Base-by-base conservation (phyloP, 441 rosid species). In the Arabidopsis hybrid region DNA sequence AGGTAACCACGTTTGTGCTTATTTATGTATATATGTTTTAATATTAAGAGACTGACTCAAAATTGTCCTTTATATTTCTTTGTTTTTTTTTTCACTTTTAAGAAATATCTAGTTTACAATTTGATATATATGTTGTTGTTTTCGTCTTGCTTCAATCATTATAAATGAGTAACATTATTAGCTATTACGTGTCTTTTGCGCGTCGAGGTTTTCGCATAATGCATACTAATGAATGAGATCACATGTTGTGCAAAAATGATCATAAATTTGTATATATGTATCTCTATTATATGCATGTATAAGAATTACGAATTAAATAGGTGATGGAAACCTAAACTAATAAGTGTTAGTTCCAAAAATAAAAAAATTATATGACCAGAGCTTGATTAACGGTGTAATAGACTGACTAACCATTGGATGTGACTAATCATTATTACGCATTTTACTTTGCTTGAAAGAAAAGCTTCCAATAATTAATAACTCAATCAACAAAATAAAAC, bases 131-230 rank as follows among this genome's bases (percentile, higher is more conserved):
- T 21, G 26, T 21, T 21, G 53, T 18, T 40, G 49, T 36, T 32
- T 58, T 39, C 29, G 38, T 47, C n/a, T 69, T 46, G 71, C 52
- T 39, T 69, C 79, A 63, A 76, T 69, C 71, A 76, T 63, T 76
- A 56, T 56, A 17, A 63, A 76, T 63, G 71, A n/a, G 67, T 31
- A 17, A 18, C 65, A 69, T 76, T 69, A 69, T 76, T 69, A 56
- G 66, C 39, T 56, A 49, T 57, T 49, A 70, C 80, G 67, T 76
- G 80, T 76, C 67, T 65, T 76, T 50, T 35, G 76, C 57, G 67
- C 61, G 76, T 76, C 72, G 36, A 76, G 58, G 62, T 76, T 61
- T 63, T 57, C 16, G 43, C 57, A 76, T 71, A 58, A 76, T 76
- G 67, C 60, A 76, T 76, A 31, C 52, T 65, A 58, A 76, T 65